Evolutionary conservation across 306 rosid species (phyloP).

Genomic region (Biancaea sappan): DNA sequence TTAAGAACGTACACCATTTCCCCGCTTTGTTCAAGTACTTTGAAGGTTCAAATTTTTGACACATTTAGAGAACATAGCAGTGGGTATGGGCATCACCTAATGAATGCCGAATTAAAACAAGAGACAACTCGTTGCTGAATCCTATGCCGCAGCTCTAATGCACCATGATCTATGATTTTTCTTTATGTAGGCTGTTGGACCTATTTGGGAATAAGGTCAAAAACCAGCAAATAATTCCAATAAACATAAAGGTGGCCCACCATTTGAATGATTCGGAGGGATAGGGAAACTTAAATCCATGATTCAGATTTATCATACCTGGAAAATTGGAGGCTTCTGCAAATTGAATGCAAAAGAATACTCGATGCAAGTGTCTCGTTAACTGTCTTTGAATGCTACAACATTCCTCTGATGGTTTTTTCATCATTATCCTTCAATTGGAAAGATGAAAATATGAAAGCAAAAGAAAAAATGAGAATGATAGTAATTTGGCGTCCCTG

Average conservation of each 20-base stretch:
- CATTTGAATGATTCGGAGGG: conserved; percentile 52
- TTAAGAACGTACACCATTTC: conserved; percentile 21
- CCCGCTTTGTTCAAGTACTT: not conserved
- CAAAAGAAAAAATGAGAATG: conserved; percentile 1
- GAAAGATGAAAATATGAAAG: conserved; percentile 7
- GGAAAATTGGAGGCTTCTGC: conserved; percentile 63
- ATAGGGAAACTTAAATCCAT: conserved; percentile 47
- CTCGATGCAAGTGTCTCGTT: conserved; percentile 33
- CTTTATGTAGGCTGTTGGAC: conserved; percentile 39
- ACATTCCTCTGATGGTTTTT: conserved; percentile 53
- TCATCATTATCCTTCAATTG: conserved; percentile 30
- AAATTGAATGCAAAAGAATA: conserved; percentile 37
- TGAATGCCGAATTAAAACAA: conserved; percentile 26
- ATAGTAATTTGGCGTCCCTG: not conserved
- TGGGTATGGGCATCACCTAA: conserved; percentile 29
- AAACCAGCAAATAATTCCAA: conserved; percentile 54
- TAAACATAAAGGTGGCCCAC: conserved; percentile 44
- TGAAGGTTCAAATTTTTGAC: conserved; percentile 23
- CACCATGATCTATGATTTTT: conserved; percentile 41
- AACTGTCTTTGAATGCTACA: conserved; percentile 46
- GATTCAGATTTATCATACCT: conserved; percentile 42
- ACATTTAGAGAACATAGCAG: not conserved
- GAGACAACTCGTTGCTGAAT: conserved; percentile 12
- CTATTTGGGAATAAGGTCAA: conserved; percentile 38
- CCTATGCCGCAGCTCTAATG: conserved; percentile 32